Evolutionary conservation across 2,329 filamentous ascomycete genomes (phyloP), one percentile per base, ranked within the genome.

Genomic region (Neofusicoccum ribis): DNA sequence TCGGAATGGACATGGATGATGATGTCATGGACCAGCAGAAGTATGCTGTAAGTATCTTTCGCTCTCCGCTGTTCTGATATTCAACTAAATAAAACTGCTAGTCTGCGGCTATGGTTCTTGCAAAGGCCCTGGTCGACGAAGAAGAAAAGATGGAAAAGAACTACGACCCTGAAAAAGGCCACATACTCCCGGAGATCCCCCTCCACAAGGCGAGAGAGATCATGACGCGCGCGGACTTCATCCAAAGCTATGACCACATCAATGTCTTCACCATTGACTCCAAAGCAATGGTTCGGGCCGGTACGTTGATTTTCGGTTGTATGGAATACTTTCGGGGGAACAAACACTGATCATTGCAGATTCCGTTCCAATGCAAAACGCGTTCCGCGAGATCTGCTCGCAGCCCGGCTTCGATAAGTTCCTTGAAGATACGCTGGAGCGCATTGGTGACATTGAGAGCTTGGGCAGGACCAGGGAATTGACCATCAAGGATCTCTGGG

Each of bases 1-100:
- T 93, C 1, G 91, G 91, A 17, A 82, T 80, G 67, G 88, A 89
- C 68, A 93, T 90, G 89, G 95, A 98, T 71, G 95, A 98, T 78
- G 95, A 99, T 74, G 95, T 97, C 70, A 98, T 98, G 89, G 92
- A 97, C 73, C 91, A 97, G 77, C 93, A 98, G 75, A 97, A 98
- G 77, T 97, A 92, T 83, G 92, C 93, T 51, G 90, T 92, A 82
- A 79, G 89, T 86, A 37, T 44, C 63, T 17, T 8, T 20, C 23
- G 36, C 9, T 27, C 20, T 65, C 6, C 14, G 41, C n/a, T 1
- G 15, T 20, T 23, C 17, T 52, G 15, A 14, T 17, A 27, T n/a
- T 3, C 6, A 11, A 41, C 20, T 52, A 9, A 60, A 11, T 1
- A 20, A 6, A 6, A 15, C 15, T 5, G 1, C 11, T 67, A 92